These are phyloP conservation scores for Coemansia brasiliensis DNA, from an alignment of 192 early-diverging fungal genomes.

Conservation along the genomic window DNA sequence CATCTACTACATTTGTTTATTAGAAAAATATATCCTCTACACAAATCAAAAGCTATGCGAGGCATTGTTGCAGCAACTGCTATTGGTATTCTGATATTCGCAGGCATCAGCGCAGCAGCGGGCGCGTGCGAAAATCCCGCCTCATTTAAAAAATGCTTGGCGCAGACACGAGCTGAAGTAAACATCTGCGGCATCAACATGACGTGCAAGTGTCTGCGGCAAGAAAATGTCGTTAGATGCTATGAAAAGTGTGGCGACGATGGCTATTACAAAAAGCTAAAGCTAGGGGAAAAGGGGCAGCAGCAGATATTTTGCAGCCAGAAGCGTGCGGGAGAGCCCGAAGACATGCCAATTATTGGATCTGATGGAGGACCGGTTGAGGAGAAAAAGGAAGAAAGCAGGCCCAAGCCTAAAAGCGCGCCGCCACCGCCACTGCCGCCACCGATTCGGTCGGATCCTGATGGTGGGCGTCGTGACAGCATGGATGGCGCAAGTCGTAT, in stretches of 20 bases:
- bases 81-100: background rate
- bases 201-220: constrained; percentile 46
- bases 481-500: constrained; percentile 1
- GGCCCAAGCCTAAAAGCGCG: background rate
- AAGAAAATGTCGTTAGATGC: constrained; percentile 34
- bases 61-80: background rate
- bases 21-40: background rate
- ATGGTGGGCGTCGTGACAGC: constrained; percentile 5
- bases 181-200: constrained; percentile 52
- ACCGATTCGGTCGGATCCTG: constrained; percentile 1
- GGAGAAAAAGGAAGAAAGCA: constrained; percentile 4
- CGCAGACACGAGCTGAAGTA: constrained; percentile 47
- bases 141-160: constrained; percentile 43
- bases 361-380: constrained; percentile 13
- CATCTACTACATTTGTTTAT: background rate
- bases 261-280: constrained; percentile 21
- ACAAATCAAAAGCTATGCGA: background rate
- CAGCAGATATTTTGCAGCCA: constrained; percentile 52
- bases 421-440: background rate
- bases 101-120: background rate
- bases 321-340: constrained; percentile 33
- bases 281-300: constrained; percentile 36
- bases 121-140: constrained; percentile 38
- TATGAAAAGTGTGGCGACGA: constrained; percentile 53
- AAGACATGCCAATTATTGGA: constrained; percentile 45